These are phyloP conservation scores for Suillus hirtellus DNA, from an alignment of 768 basidiomycete genomes.

Conservation along the genomic window DNA sequence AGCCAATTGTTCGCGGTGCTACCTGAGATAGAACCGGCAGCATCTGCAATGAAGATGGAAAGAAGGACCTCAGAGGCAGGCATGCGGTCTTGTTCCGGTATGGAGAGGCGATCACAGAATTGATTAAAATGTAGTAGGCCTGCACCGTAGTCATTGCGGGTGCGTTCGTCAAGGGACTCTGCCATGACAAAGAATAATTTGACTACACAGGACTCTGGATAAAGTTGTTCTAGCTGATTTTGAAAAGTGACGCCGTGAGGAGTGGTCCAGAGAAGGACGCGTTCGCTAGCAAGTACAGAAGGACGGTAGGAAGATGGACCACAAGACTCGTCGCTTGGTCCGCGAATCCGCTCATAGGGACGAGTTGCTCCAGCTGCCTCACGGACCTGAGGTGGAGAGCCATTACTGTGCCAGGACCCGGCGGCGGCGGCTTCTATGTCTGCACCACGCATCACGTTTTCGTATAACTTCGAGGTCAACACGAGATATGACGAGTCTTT, in stretches of 20 bases:
- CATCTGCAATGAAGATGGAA: conserved; percentile 28
- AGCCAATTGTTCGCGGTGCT: conserved; percentile 35
- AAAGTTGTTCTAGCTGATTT: conserved; percentile 1
- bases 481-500: neutral
- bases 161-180: conserved; percentile 20
- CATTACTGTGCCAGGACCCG: neutral
- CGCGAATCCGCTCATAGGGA: neutral
- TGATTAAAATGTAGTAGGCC: conserved; percentile 36
- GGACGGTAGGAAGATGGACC: conserved; percentile 10
- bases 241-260: conserved; percentile 18
- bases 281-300: conserved; percentile 14
- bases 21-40: conserved; percentile 18
- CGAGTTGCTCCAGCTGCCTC: neutral
- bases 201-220: conserved; percentile 3
- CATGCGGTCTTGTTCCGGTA: conserved; percentile 36
- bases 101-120: conserved; percentile 35
- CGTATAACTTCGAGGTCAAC: neutral
- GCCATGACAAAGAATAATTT: conserved; percentile 13
- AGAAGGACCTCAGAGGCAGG: conserved; percentile 33
- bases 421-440: neutral
- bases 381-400: neutral
- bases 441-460: neutral
- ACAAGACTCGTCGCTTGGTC: neutral
- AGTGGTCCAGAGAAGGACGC: conserved; percentile 22
- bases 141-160: conserved; percentile 30